phyloP scores from a whole-genome alignment of 2,329 filamentous ascomycete genomes.

The Colletotrichum filicis region DNA sequence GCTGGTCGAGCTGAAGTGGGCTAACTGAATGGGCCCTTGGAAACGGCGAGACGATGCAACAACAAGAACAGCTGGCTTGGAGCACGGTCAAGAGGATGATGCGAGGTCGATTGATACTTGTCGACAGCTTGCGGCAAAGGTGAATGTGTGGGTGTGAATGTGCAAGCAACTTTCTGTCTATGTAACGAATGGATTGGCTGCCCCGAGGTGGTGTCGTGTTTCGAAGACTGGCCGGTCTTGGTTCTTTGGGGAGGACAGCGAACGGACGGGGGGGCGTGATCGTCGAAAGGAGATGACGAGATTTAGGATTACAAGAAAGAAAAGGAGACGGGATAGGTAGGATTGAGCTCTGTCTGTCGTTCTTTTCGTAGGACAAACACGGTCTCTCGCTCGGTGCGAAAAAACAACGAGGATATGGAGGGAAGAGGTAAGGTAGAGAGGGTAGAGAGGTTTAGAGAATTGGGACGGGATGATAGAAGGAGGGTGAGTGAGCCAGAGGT shows the following conservation, averaged over 20 bases:
- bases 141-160: not conserved
- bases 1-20: slow-evolving; percentile 31
- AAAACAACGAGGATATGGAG: slow-evolving; percentile 27
- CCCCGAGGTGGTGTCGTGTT: slow-evolving; percentile 32
- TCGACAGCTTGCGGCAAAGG: slow-evolving; percentile 6
- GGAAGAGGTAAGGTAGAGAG: slow-evolving; percentile 12
- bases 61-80: not conserved
- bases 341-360: slow-evolving; percentile 28
- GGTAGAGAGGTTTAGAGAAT: slow-evolving; percentile 8
- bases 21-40: slow-evolving; percentile 18
- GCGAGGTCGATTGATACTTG: slow-evolving; percentile 1
- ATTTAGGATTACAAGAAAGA: slow-evolving; percentile 33
- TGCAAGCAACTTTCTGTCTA: slow-evolving; percentile 29
- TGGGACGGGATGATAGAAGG: slow-evolving; percentile 28
- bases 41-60: slow-evolving; percentile 15
- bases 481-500: slow-evolving; percentile 25
- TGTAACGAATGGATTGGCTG: slow-evolving; percentile 34
- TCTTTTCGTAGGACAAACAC: slow-evolving; percentile 33
- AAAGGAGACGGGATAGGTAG: slow-evolving; percentile 21
- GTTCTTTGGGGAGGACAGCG: slow-evolving; percentile 12
- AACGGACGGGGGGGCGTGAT: slow-evolving; percentile 27
- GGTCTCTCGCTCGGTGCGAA: slow-evolving; percentile 23
- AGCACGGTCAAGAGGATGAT: not conserved
- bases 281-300: slow-evolving; percentile 33
- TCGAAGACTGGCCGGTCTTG: slow-evolving; percentile 25